phyloP scores from a whole-genome alignment of 2,329 filamentous ascomycete species.

The Thermochaetoides dissita region DNA sequence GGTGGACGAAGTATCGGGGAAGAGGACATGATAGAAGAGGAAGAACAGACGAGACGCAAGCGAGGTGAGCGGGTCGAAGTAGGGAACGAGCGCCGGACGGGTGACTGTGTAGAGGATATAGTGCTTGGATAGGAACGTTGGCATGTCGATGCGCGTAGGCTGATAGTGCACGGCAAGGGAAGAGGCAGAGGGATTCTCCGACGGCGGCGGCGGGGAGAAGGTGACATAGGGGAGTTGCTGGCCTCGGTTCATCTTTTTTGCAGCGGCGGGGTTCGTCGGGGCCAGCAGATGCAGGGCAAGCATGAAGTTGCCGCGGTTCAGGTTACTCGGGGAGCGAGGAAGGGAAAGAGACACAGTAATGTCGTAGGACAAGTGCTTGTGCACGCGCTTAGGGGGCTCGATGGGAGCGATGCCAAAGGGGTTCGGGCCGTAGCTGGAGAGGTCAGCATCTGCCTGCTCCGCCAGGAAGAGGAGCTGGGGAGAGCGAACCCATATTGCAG shows the following conservation, averaged over 20 bases:
- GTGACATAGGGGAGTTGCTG: conserved; percentile 1
- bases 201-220: conserved; percentile 9
- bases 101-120: conserved; percentile 41
- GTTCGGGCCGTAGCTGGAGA: conserved; percentile 30
- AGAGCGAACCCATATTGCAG: conserved; percentile 44
- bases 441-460: not conserved
- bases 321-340: conserved; percentile 64
- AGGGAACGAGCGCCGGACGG: conserved; percentile 67
- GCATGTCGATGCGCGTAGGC: conserved; percentile 24
- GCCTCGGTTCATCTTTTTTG: not conserved
- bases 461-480: not conserved
- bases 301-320: conserved; percentile 86
- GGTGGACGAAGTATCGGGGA: conserved; percentile 46
- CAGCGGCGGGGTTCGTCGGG: conserved; percentile 6
- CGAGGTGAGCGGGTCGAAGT: conserved; percentile 56
- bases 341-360: conserved; percentile 61
- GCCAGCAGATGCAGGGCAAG: conserved; percentile 59
- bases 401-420: conserved; percentile 39
- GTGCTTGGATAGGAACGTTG: conserved; percentile 5
- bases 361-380: conserved; percentile 70
- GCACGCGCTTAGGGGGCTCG: conserved; percentile 34
- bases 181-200: conserved; percentile 17
- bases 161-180: conserved; percentile 26
- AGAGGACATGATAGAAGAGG: conserved; percentile 56
- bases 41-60: conserved; percentile 45